Base-by-base conservation (phyloP, 2,329 filamentous ascomycete genomes). In the Botryotinia narcissicola region DNA sequence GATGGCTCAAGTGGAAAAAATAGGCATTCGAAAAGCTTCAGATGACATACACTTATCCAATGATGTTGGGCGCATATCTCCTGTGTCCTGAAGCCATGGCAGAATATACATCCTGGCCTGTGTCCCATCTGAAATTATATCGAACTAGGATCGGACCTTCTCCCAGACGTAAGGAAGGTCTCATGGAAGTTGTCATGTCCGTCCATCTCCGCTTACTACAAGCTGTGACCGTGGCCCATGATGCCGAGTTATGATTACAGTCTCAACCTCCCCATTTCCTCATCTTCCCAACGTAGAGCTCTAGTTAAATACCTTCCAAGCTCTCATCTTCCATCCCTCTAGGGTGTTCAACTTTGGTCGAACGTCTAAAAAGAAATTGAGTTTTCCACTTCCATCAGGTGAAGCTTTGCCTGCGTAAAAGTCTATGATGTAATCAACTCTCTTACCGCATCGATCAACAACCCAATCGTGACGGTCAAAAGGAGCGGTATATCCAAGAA, bases 401-500 rank as follows among this genome's bases (percentile, higher is more conserved):
- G 82, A 81, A 40, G 80, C 80, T 44, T 87, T 85, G 0, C 96
- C 96, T 8, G 94, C 90, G 81, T 99, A 99, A 79, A 99, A 99
- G 83, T 99, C 96, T 82, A 99, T 99, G 57, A 99, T 92, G 81
- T 99, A 99, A 79, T 98, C 96, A 67, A 99, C 85, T 79, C 89
- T 89, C 32, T 86, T 91, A 44, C 93, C 95, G 81, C 96, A 98
- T 70, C 96, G 87, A 83, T 99, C 95, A 51, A 99, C 91, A 37
- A 98, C 90, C 96, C 96, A 99, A 82, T 99, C 96, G 82, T 99
- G 96, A 42, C 96, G 87, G 83, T 99, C 96, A 82, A 99, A 99
- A 1, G 96, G 96, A 71, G 91, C 87, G 74, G 92, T 91, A 82
- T 97, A 98, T n/a, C 96, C 96, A 71, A 97, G 84, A 73, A 94